phyloP scores from a whole-genome alignment of 2,329 filamentous ascomycete species.

The Karstenula rhodostoma region DNA sequence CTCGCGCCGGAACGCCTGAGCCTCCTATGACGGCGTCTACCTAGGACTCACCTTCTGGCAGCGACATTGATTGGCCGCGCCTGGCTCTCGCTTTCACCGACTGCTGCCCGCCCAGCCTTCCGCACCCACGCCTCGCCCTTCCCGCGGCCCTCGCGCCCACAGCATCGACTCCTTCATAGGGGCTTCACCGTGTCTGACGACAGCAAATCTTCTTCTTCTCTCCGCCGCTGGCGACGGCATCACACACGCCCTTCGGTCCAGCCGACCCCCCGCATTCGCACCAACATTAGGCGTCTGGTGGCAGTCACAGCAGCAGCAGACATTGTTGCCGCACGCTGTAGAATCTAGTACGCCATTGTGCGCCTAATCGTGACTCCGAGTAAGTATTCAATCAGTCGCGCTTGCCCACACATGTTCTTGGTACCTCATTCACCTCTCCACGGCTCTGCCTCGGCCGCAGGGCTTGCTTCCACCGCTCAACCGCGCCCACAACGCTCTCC shows the following conservation, averaged over 20 bases:
- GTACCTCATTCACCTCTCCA: slow-evolving; percentile 11
- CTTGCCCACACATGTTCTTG: slow-evolving; percentile 11
- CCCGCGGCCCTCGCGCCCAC: not conserved
- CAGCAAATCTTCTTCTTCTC: slow-evolving; percentile 5
- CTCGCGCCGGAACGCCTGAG: slow-evolving; percentile 13
- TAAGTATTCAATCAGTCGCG: slow-evolving; percentile 29
- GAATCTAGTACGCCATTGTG: slow-evolving; percentile 21
- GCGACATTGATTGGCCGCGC: slow-evolving; percentile 19
- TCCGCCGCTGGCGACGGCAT: slow-evolving; percentile 20
- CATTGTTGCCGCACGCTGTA: slow-evolving; percentile 22
- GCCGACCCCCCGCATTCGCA: slow-evolving; percentile 37
- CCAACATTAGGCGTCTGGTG: slow-evolving; percentile 18
- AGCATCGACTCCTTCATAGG: not conserved
- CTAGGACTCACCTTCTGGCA: slow-evolving; percentile 18
- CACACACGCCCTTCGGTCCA: slow-evolving; percentile 17
- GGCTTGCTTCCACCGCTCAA: not conserved
- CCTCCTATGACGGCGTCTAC: slow-evolving; percentile 24
- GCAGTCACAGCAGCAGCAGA: slow-evolving; percentile 18
- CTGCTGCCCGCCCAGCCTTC: slow-evolving; percentile 10
- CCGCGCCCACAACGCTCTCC: not conserved
- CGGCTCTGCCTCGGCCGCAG: slow-evolving; percentile 4
- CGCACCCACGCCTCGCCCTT: slow-evolving; percentile 1
- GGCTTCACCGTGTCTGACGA: not conserved
- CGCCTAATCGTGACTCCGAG: slow-evolving; percentile 32
- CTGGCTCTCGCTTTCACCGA: slow-evolving; percentile 26